Base-by-base conservation (phyloP, 305 asterid species). In the Fraxinus floribunda region DNA sequence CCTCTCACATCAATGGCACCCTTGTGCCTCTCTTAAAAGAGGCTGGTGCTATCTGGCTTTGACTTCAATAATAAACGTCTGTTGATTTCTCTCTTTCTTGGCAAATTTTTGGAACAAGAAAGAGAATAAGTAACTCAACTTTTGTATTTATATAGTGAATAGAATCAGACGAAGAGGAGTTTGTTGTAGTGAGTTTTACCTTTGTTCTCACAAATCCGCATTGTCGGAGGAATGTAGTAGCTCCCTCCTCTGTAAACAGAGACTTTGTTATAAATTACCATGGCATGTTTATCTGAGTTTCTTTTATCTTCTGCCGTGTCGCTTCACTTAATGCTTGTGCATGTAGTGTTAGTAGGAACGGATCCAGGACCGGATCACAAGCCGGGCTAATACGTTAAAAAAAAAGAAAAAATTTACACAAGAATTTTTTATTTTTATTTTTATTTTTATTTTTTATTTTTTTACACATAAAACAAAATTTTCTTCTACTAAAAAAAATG, bases 11-110 rank as follows among this genome's bases (percentile, higher is more conserved):
- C 60, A 88, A 66, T 34, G 97, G 93, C 79, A 52, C 89, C 0
- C 91, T 93, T 5, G 95, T 90, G 7, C 95, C 93, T 2, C 91
- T 93, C 13, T 93, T 92, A 75, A 92, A 92, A 83, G 84, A 92
- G 41, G 94, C 97, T 2, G 95, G 93, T 15, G 94, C 97, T 2
- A 90, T 91, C 55, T 91, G 95, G 94, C 94, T 92, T 24, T 91
- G 78, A 88, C 18, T 24, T 18, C 20, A 44, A 44, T 44, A 44
- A 44, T 44, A 44, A 44, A 44, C n/a, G 29, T 26, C 18, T 78
- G 20, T 26, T 41, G 8, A 2, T 7, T n/a, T 29, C 35, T 16
- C 24, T n/a, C 8, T 62, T 39, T 55, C 49, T 32, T 30, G 49
- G 16, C 26, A 30, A 13, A 64, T 20, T 78, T 35, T 11, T 10